Evolutionary conservation across 345 rosid species (phyloP), one percentile per base, ranked within the genome.

Genomic region (Clarkia xantiana): DNA sequence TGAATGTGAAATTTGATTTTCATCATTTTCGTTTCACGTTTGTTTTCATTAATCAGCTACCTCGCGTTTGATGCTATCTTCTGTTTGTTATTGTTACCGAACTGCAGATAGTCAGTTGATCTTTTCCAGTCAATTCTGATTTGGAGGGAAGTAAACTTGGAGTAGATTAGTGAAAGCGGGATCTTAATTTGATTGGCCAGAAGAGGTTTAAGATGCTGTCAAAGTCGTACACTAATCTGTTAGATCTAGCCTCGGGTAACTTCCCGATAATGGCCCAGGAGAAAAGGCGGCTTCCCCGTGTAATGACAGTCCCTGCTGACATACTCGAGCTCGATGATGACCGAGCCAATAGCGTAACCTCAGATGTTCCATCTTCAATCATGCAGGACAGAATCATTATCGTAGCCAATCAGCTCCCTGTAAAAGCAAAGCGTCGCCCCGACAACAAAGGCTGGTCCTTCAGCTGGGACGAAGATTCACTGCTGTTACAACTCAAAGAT

Each of bases 271-370:
- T 79, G 78, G 73, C 64, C 34, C 83, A 81, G 8, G 91, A 82
- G 44, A 82, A 64, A 67, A 82, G 62, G 67, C 68, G 81, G 58
- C 57, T 82, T 43, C 74, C 83, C 1, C 73, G 91, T 49, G 91
- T 76, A 44, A 79, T 74, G 86, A 79, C 91, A 0, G 86, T 82
- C 44, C 86, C 86, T 1, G 91, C 76, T 14, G 81, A 76, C 56
- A 76, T 81, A 67, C 72, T 84, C 9, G 90, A 81, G 78, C 85
- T 81, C 38, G 90, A 81, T 57, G 90, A 81, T 60, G 90, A 82
- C 62, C 80, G 62, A 51, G 82, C 80, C 11, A 81, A 78, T 40
- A 81, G 90, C 14, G 82, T 78, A 42, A 40, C 61, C 41, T 81
- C 90, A 1, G 85, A 81, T 53, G 85, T 76, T 9, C 90, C 64